These are phyloP conservation scores for Schizophyllum amplum DNA, from an alignment of 1,284 basidiomycete species.

Conservation along the genomic window DNA sequence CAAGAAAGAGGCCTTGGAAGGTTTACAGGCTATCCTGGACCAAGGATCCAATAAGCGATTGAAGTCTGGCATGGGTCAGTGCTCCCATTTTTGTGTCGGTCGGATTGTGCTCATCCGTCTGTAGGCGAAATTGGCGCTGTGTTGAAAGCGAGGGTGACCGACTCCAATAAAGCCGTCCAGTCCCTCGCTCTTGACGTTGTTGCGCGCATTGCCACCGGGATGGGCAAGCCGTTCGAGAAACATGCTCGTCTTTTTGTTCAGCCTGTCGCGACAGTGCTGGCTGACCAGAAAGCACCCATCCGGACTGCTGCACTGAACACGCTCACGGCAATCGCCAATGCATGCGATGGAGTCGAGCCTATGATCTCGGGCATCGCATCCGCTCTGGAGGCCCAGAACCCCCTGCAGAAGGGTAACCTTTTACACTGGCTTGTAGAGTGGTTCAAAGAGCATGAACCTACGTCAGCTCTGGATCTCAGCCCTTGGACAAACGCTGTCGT, in stretches of 20 bases:
- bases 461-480: conserved; percentile 63
- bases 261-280: conserved; percentile 78
- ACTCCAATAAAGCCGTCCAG: conserved; percentile 95
- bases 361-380: conserved; percentile 75
- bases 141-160: conserved; percentile 82
- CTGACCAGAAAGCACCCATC: conserved; percentile 90
- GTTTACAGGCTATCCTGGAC: conserved; percentile 77
- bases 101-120: conserved; percentile 1
- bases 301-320: conserved; percentile 75
- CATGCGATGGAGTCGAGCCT: conserved; percentile 78
- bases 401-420: conserved; percentile 79
- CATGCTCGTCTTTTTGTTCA: conserved; percentile 71
- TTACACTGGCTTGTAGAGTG: conserved; percentile 82
- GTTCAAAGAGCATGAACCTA: conserved; percentile 60
- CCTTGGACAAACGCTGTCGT: conserved; percentile 70
- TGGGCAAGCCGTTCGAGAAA: conserved; percentile 95
- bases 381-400: conserved; percentile 83
- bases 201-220: conserved; percentile 82
- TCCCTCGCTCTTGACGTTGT: conserved; percentile 86
- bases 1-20: conserved; percentile 92
- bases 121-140: conserved; percentile 85
- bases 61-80: conserved; percentile 82
- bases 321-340: conserved; percentile 77
- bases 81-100: conserved; percentile 2
- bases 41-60: conserved; percentile 88